Percentiles rank a stretch among this genome's conserved stretches.
Evolutionary conservation across 2,329 filamentous ascomycete species (phyloP).

Genomic region (Arachnomyces sp.): DNA sequence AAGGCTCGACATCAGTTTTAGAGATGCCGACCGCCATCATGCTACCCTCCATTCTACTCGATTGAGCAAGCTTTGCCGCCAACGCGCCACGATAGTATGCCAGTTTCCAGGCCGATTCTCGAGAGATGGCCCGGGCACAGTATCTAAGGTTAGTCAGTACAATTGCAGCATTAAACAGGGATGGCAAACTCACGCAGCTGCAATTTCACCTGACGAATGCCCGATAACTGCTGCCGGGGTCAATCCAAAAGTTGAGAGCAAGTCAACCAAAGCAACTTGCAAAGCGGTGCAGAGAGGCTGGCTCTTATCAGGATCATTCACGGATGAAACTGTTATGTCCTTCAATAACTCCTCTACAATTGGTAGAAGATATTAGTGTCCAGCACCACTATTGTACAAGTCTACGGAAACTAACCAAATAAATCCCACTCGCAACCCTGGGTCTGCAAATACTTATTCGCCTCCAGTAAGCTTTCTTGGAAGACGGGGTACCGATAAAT

Average conservation of each 20-base stretch:
- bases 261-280: conserved; percentile 1
- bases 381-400: no score
- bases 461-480: neutral
- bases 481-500: conserved; percentile 5
- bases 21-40: conserved; percentile 2
- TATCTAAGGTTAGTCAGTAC: no score
- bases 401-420: no score
- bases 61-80: no score
- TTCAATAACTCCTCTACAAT: conserved; percentile 1
- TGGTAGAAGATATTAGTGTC: no score
- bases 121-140: neutral
- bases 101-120: neutral
- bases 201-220: conserved; percentile 2
- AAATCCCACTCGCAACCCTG: conserved; percentile 2
- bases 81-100: conserved; percentile 11
- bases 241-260: neutral
- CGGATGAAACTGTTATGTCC: neutral
- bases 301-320: conserved; percentile 1
- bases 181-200: no score
- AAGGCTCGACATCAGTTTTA: neutral
- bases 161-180: no score
- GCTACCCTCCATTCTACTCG: neutral
- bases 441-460: neutral
- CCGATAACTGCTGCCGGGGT: neutral
- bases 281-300: conserved; percentile 1